phyloP scores from a whole-genome alignment of 192 early-diverging fungal species.

The Coemansia reversa region DNA sequence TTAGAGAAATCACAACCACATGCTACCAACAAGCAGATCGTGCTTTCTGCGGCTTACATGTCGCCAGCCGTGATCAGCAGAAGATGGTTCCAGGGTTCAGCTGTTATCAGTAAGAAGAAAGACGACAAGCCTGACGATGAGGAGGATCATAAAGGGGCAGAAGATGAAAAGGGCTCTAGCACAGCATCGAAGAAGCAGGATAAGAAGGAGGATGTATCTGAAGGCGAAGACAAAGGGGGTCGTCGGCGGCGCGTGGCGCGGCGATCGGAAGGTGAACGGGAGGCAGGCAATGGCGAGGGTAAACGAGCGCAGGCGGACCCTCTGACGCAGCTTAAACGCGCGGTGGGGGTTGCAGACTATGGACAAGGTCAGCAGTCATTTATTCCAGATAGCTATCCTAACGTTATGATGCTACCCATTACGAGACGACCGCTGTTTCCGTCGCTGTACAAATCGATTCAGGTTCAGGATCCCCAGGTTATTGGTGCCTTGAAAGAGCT shows the following conservation, averaged over 20 bases:
- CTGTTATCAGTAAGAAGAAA: conserved; percentile 18
- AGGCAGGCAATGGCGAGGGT: not conserved
- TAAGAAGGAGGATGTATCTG: conserved; percentile 7
- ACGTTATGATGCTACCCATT: conserved; percentile 91
- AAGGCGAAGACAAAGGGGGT: conserved; percentile 20
- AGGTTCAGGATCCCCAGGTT: conserved; percentile 91
- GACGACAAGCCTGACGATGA: conserved; percentile 25
- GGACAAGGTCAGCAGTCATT: conserved; percentile 70
- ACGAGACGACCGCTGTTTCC: conserved; percentile 92
- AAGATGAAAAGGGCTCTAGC: conserved; percentile 3
- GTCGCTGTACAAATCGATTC: conserved; percentile 97
- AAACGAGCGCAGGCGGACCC: conserved; percentile 22
- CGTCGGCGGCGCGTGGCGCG: conserved; percentile 35
- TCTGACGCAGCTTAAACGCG: conserved; percentile 48
- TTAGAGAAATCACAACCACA: no score
- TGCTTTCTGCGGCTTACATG: not conserved
- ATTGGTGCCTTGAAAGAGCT: conserved; percentile 90
- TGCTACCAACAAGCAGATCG: not conserved
- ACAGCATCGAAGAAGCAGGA: conserved; percentile 9
- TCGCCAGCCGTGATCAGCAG: conserved; percentile 2
- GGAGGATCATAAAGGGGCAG: conserved; percentile 13
- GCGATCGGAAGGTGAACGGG: conserved; percentile 32
- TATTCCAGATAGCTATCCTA: conserved; percentile 90
- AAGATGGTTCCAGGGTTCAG: conserved; percentile 32
- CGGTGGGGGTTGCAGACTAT: conserved; percentile 62